These are phyloP conservation scores for Boechera divaricarpa DNA, from an alignment of 345 rosid species.

Conservation along the genomic window DNA sequence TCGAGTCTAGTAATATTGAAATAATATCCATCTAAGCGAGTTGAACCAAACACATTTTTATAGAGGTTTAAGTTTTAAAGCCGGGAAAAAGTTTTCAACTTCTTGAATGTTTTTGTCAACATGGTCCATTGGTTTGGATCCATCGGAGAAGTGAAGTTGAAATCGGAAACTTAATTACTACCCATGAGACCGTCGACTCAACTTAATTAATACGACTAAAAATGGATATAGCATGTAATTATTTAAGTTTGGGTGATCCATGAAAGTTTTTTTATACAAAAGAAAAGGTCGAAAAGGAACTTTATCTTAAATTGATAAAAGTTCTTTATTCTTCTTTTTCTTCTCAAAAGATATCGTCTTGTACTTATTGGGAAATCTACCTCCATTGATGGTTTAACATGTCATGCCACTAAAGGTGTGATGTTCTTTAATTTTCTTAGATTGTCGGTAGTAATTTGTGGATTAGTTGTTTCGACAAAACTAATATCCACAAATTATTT, in stretches of 20 bases:
- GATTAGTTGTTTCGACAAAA: background rate
- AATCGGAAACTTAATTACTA: too few species aligned
- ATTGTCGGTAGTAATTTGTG: constrained; percentile 6
- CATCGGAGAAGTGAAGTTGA: too few species aligned
- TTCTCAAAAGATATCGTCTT: constrained; percentile 6
- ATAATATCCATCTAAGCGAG: too few species aligned
- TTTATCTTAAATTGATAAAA: background rate
- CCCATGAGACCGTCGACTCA: too few species aligned
- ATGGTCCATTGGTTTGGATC: too few species aligned
- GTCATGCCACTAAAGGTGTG: constrained; percentile 30
- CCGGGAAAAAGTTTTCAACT: too few species aligned
- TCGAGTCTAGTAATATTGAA: too few species aligned
- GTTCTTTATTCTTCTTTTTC: constrained; percentile 2
- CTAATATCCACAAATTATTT: too few species aligned
- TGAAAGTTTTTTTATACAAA: background rate
- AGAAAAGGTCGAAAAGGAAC: background rate
- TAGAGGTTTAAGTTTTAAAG: too few species aligned
- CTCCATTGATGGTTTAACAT: constrained; percentile 28
- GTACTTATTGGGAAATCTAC: background rate
- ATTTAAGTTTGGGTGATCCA: background rate
- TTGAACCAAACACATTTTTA: too few species aligned
- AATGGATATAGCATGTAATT: constrained; percentile 20
- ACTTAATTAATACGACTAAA: too few species aligned
- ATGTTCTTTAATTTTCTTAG: background rate
- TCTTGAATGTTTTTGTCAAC: too few species aligned